phyloP scores from a whole-genome alignment of 129 eudicot genomes.

The Dittrichia graveolens region DNA sequence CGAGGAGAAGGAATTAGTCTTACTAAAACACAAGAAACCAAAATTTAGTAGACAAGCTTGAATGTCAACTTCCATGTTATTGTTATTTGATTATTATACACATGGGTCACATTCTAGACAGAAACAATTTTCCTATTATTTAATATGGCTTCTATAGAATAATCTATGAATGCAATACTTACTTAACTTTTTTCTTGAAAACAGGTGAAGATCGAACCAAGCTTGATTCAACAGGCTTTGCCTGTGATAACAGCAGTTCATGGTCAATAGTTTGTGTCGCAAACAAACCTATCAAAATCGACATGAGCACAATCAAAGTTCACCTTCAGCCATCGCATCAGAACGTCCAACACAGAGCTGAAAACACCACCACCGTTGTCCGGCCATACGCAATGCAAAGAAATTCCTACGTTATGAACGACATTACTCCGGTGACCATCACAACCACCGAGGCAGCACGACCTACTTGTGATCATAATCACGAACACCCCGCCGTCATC shows the following conservation, averaged over 20 bases:
- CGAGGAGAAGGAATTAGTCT: neutral
- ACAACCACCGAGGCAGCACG: slow-evolving; percentile 19
- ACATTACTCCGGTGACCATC: slow-evolving; percentile 42
- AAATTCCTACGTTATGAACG: slow-evolving; percentile 39
- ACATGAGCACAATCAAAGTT: slow-evolving; percentile 17
- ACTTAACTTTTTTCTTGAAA: neutral
- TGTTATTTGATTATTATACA: slow-evolving; percentile 23
- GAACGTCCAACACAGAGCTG: neutral
- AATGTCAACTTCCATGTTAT: slow-evolving; percentile 29
- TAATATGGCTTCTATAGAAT: neutral
- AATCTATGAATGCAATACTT: too few relatives aligned
- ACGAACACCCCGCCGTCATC: slow-evolving; percentile 58
- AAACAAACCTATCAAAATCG: slow-evolving; percentile 35
- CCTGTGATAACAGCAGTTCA: slow-evolving; percentile 30
- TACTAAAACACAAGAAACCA: neutral
- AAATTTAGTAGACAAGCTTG: neutral
- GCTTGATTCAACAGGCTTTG: slow-evolving; percentile 46
- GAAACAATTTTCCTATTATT: neutral
- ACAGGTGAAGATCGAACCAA: slow-evolving; percentile 42
- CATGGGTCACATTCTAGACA: slow-evolving; percentile 5
- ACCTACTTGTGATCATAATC: slow-evolving; percentile 41
- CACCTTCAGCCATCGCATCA: slow-evolving; percentile 21
- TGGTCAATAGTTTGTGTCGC: slow-evolving; percentile 41
- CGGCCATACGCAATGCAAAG: slow-evolving; percentile 50
- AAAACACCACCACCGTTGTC: slow-evolving; percentile 24